phyloP scores from a whole-genome alignment of 768 basidiomycete species.

The Tulasnella sp. region DNA sequence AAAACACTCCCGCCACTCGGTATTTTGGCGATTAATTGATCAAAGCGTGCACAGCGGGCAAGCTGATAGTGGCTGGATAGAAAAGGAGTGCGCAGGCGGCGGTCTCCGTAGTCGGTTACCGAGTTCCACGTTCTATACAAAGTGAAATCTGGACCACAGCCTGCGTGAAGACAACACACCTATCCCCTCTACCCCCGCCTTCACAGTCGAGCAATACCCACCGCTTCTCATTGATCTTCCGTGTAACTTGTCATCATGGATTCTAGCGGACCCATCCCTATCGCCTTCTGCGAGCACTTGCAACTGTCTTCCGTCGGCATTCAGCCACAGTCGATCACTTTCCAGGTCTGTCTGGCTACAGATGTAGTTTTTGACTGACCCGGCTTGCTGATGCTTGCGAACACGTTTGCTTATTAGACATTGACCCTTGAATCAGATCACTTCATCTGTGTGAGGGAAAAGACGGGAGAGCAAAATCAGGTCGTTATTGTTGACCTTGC shows the following conservation, averaged over 20 bases:
- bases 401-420: conserved; percentile 39
- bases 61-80: too few species aligned
- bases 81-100: too few species aligned
- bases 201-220: neutral
- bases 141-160: too few species aligned
- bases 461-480: conserved; percentile 88
- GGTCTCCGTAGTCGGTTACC: too few species aligned
- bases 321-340: conserved; percentile 94
- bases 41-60: too few species aligned
- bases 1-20: too few species aligned
- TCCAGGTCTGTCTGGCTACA: conserved; percentile 55
- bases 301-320: conserved; percentile 93
- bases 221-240: neutral
- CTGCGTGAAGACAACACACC: too few species aligned
- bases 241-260: conserved; percentile 6
- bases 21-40: too few species aligned
- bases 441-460: conserved; percentile 96
- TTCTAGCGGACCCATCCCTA: conserved; percentile 36
- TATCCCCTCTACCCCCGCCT: too few species aligned
- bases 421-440: conserved; percentile 95
- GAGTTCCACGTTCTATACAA: too few species aligned
- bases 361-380: neutral
- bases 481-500: conserved; percentile 98
- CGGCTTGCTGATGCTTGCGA: neutral
- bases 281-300: conserved; percentile 80